phyloP scores from a whole-genome alignment of 495 filamentous ascomycete genomes.

The Xylaria telfairii region DNA sequence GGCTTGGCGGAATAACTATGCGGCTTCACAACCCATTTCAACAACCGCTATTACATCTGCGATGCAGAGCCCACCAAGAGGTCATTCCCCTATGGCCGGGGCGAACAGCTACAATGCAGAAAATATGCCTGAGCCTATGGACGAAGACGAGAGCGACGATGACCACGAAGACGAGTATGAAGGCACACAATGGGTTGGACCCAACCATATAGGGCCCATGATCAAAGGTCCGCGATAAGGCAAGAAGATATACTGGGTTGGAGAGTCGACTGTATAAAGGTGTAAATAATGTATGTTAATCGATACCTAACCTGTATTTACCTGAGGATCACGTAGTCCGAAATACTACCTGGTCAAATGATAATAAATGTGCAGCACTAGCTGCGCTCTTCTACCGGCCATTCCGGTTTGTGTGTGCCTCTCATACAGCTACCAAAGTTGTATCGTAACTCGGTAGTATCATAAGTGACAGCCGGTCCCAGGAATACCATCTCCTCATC shows the following conservation, averaged over 20 bases:
- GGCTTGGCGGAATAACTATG: neutral
- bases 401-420: conserved; percentile 37
- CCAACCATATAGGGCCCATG: conserved; percentile 3
- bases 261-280: neutral
- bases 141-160: conserved; percentile 26
- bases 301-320: conserved; percentile 1
- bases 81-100: neutral
- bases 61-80: neutral
- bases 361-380: neutral
- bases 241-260: neutral
- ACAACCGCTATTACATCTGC: conserved; percentile 8
- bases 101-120: conserved; percentile 9
- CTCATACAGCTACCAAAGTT: conserved; percentile 37
- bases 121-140: conserved; percentile 21
- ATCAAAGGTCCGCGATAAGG: conserved; percentile 20
- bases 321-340: neutral
- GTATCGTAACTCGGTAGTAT: conserved; percentile 34
- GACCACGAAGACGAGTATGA: conserved; percentile 21
- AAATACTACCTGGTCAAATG: neutral
- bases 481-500: conserved; percentile 39
- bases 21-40: conserved; percentile 6
- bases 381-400: conserved; percentile 29
- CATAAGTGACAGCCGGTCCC: conserved; percentile 37
- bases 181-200: conserved; percentile 21
- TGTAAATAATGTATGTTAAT: neutral